Evolutionary conservation across 192 early-diverging fungal genomes (phyloP).

Genomic region (Coemansia sp.): DNA sequence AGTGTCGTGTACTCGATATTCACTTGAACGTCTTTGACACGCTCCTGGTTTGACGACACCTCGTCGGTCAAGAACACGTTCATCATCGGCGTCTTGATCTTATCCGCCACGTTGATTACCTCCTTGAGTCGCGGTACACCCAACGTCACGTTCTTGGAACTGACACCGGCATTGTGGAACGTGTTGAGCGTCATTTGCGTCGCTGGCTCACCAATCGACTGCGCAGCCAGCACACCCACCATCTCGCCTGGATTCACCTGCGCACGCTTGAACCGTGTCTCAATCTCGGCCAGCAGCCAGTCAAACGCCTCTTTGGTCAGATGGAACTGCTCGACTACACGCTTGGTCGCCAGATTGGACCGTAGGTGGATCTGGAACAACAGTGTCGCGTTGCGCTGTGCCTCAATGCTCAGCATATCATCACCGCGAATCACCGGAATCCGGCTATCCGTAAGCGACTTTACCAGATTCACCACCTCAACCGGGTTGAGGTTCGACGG

Average conservation of each 20-base stretch:
- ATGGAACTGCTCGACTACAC: slow-evolving; percentile 89
- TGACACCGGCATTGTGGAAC: slow-evolving; percentile 99
- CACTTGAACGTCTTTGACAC: slow-evolving; percentile 86
- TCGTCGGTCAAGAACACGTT: slow-evolving; percentile 73
- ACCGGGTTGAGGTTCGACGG: slow-evolving; percentile 87
- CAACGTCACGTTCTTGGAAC: slow-evolving; percentile 93
- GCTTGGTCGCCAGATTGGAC: slow-evolving; percentile 77
- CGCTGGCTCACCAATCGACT: slow-evolving; percentile 98
- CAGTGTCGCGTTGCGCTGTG: slow-evolving; percentile 90
- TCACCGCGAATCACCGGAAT: slow-evolving; percentile 77
- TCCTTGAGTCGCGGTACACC: slow-evolving; percentile 99
- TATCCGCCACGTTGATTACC: slow-evolving; percentile 97
- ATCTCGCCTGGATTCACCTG: slow-evolving; percentile 95
- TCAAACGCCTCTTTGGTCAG: slow-evolving; percentile 86
- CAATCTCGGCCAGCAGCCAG: slow-evolving; percentile 93
- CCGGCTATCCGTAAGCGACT: slow-evolving; percentile 68
- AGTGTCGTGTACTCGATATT: slow-evolving; percentile 91
- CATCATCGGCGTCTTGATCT: slow-evolving; percentile 92
- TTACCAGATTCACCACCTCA: slow-evolving; percentile 72
- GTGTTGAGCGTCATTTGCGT: slow-evolving; percentile 99
- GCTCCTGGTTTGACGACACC: slow-evolving; percentile 69
- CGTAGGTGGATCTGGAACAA: slow-evolving; percentile 86
- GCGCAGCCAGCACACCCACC: slow-evolving; percentile 96
- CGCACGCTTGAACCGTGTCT: slow-evolving; percentile 84
- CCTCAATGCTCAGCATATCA: slow-evolving; percentile 83